Evolutionary conservation across 805 yeast species (phyloP).

Genomic region (Candida anglica): DNA sequence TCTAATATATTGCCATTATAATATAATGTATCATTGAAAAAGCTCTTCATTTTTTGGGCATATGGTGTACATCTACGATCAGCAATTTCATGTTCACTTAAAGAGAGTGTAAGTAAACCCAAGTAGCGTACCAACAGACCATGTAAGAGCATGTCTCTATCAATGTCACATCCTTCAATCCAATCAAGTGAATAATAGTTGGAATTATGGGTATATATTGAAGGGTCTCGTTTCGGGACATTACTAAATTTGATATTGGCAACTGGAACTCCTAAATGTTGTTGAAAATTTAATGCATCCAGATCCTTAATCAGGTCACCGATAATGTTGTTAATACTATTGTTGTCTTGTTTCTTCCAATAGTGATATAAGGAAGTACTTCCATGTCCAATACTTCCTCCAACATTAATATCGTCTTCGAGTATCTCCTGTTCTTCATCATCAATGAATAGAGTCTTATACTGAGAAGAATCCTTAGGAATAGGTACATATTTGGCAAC

Average conservation of each 20-base stretch:
- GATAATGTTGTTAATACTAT: constrained; percentile 25
- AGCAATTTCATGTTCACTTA: constrained; percentile 38
- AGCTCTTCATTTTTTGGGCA: constrained; percentile 12
- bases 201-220: constrained; percentile 30
- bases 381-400: constrained; percentile 9
- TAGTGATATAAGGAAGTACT: constrained; percentile 27
- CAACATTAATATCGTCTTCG: constrained; percentile 6
- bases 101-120: constrained; percentile 31
- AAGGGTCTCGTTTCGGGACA: constrained; percentile 22
- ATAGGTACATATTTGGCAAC: constrained; percentile 29
- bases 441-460: constrained; percentile 11
- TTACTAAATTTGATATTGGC: constrained; percentile 30
- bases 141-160: constrained; percentile 25
- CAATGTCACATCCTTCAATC: constrained; percentile 22
- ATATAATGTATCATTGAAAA: constrained; percentile 10
- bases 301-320: constrained; percentile 20
- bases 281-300: constrained; percentile 30
- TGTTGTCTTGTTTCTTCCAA: constrained; percentile 32
- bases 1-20: too few relatives aligned
- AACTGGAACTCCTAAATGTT: constrained; percentile 24
- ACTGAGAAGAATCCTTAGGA: constrained; percentile 19
- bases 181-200: constrained; percentile 30
- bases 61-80: constrained; percentile 20
- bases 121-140: constrained; percentile 31
- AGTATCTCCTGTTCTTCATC: neutral